These are phyloP conservation scores for Sclerotinia spermophila DNA, from an alignment of 2,329 filamentous ascomycete genomes.

Conservation along the genomic window DNA sequence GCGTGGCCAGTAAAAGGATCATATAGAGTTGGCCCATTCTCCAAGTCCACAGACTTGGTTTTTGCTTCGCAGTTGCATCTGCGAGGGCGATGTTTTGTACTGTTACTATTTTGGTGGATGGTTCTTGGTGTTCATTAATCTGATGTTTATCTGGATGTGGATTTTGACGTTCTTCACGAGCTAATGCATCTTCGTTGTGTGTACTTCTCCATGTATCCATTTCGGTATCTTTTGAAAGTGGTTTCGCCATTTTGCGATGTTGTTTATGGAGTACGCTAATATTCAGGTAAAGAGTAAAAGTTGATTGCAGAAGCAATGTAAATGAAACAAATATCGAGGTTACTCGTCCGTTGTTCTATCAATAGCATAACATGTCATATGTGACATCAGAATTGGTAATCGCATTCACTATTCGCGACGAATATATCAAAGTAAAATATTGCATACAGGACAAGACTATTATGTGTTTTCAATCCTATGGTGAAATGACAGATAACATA, in stretches of 20 bases:
- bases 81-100: slow-evolving; percentile 2
- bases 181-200: not conserved
- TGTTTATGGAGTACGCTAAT: not conserved
- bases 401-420: not conserved
- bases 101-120: not conserved
- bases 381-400: not conserved
- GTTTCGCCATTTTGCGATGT: not conserved
- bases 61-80: slow-evolving; percentile 13
- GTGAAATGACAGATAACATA: not conserved
- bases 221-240: not conserved
- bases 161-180: not conserved
- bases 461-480: not conserved
- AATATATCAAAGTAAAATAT: not conserved
- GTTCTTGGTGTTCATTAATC: not conserved
- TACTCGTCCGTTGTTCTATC: not conserved
- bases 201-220: not conserved
- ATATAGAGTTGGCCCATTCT: slow-evolving; percentile 18
- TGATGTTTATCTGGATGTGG: not conserved
- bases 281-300: not conserved
- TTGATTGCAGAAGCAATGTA: not conserved
- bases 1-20: slow-evolving; percentile 23
- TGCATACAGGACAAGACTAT: not conserved
- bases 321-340: not conserved
- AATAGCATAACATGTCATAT: no score
- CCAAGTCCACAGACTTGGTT: slow-evolving; percentile 6